phyloP scores from a whole-genome alignment of 345 rosid genomes.

The Ailanthus altissimus region DNA sequence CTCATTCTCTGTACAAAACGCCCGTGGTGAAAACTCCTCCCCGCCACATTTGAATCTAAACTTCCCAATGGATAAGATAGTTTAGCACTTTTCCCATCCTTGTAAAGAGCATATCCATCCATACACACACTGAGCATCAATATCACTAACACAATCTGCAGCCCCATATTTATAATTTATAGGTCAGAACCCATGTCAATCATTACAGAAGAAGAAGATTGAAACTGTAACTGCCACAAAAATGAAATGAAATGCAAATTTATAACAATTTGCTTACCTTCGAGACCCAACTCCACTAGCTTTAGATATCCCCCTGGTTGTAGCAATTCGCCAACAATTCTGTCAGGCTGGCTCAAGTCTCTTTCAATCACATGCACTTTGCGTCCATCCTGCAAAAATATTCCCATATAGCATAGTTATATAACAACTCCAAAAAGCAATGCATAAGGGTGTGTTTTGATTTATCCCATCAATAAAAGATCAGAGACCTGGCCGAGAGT shows the following conservation, averaged over 20 bases:
- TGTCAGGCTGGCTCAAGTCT: slow-evolving; percentile 15
- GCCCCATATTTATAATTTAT: background rate
- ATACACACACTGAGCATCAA: slow-evolving; percentile 45
- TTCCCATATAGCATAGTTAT: background rate
- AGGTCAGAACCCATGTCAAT: background rate
- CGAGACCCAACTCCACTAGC: slow-evolving; percentile 26
- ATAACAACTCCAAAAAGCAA: background rate
- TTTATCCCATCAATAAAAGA: background rate
- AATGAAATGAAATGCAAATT: background rate
- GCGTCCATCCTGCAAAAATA: slow-evolving; percentile 17
- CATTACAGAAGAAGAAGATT: background rate
- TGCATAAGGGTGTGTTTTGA: slow-evolving; percentile 1
- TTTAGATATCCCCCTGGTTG: slow-evolving; percentile 28
- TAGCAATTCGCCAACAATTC: slow-evolving; percentile 23
- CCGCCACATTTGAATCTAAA: slow-evolving; percentile 39
- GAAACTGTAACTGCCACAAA: too few relatives aligned
- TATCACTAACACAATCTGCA: slow-evolving; percentile 50
- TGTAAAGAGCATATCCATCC: slow-evolving; percentile 59
- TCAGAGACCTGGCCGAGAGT: slow-evolving; percentile 12
- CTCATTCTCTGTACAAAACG: slow-evolving; percentile 58
- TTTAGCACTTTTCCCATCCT: slow-evolving; percentile 40
- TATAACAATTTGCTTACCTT: slow-evolving; percentile 13
- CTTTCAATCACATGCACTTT: slow-evolving; percentile 18
- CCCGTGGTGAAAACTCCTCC: slow-evolving; percentile 56
- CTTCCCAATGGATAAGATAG: slow-evolving; percentile 46